Conservation (phyloP, 2,329 filamentous ascomycete genomes). For the Pseudogymnoascus sp. region DNA sequence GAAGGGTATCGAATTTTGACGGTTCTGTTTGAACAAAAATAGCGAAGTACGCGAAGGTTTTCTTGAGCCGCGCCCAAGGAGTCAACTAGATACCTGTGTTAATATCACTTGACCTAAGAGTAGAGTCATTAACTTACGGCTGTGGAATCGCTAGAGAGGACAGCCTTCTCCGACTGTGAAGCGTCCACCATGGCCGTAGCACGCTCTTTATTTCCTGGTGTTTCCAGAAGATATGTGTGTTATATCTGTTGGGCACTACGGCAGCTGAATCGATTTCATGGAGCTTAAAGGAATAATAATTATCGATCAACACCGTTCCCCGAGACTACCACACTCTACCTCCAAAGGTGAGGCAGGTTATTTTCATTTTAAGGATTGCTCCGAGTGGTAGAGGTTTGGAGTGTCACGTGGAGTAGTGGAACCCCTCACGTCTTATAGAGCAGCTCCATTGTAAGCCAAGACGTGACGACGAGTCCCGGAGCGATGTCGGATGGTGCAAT, state of each 20-base stretch:
- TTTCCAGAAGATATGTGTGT: neutral
- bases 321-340: neutral
- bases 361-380: neutral
- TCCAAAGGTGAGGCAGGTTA: neutral
- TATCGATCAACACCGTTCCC: neutral
- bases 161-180: neutral
- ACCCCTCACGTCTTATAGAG: neutral
- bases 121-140: neutral
- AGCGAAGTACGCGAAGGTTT: neutral
- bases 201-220: neutral
- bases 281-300: neutral
- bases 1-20: slow-evolving; percentile 20
- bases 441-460: neutral
- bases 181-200: neutral
- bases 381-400: neutral
- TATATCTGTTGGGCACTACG: neutral
- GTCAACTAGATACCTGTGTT: neutral
- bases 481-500: neutral
- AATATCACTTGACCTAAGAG: neutral
- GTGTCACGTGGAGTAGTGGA: neutral
- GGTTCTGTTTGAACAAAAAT: slow-evolving; percentile 7
- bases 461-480: neutral
- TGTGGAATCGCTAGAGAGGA: neutral
- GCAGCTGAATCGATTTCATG: neutral
- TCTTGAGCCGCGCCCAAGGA: neutral